Percentiles rank a stretch among this genome's conserved stretches.
These are phyloP conservation scores for Phytophthora pini DNA, from an alignment of 352 stramenopile species.

Conservation along the genomic window DNA sequence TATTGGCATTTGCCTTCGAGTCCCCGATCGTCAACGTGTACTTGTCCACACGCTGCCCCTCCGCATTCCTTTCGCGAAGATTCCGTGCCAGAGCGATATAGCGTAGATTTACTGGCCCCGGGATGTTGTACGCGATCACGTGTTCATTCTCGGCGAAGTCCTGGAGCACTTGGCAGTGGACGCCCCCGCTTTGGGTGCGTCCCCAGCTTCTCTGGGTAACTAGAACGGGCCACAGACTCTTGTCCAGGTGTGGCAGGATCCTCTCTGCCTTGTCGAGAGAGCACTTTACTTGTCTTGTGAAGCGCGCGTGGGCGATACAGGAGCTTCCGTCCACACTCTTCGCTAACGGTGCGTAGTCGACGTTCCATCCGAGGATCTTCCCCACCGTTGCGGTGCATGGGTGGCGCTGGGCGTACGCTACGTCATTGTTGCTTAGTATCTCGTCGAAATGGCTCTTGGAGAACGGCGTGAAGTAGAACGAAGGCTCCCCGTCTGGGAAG, in stretches of 20 bases:
- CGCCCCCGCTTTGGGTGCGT: too few species aligned
- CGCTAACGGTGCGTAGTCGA: neutral
- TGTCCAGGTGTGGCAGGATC: neutral
- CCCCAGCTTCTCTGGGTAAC: too few species aligned
- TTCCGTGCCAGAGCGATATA: neutral
- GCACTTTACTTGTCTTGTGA: neutral
- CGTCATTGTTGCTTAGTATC: neutral
- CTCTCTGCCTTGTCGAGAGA: neutral
- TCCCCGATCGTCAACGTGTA: neutral
- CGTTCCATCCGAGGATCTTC: slow-evolving; percentile 17
- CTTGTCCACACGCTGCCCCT: neutral
- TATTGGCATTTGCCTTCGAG: neutral
- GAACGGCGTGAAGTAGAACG: slow-evolving; percentile 28
- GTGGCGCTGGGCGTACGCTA: neutral
- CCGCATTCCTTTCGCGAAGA: neutral
- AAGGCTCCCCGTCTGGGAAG: slow-evolving; percentile 8
- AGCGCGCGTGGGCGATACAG: neutral
- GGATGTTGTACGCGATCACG: neutral
- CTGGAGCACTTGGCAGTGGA: neutral
- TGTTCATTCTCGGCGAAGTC: neutral
- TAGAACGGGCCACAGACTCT: neutral
- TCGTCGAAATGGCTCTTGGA: slow-evolving; percentile 6
- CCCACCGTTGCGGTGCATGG: slow-evolving; percentile 6
- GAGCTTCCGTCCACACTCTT: neutral
- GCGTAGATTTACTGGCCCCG: neutral